Conservation (phyloP, 345 rosid species). For the Physaria fendleri region DNA sequence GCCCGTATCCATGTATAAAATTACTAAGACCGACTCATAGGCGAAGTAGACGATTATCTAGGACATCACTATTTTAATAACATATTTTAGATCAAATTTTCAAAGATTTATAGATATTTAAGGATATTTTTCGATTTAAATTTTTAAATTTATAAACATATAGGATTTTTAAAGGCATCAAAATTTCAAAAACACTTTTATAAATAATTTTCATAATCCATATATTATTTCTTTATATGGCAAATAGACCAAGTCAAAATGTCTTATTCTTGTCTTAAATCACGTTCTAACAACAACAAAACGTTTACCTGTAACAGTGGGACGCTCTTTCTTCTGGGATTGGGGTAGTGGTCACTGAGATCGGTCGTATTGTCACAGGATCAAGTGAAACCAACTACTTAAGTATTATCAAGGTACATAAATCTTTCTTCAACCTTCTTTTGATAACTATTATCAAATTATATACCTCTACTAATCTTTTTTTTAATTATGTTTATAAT, state of each 20-base stretch:
- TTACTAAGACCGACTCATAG: too few relatives aligned
- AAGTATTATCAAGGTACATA: constrained; percentile 42
- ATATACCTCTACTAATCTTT: neutral
- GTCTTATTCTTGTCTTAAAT: neutral
- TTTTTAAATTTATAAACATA: too few relatives aligned
- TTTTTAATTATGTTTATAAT: neutral
- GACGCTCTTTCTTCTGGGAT: constrained; percentile 46
- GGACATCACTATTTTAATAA: too few relatives aligned
- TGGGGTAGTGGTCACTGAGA: constrained; percentile 38
- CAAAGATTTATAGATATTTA: too few relatives aligned
- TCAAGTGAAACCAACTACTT: constrained; percentile 40
- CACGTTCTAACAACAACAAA: neutral
- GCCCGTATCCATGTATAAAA: neutral
- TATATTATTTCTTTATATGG: too few relatives aligned
- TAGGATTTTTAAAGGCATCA: too few relatives aligned
- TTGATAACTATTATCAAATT: neutral
- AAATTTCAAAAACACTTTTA: too few relatives aligned
- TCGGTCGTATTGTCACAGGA: constrained; percentile 41
- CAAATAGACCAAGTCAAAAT: too few relatives aligned
- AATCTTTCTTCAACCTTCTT: neutral
- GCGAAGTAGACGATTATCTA: too few relatives aligned
- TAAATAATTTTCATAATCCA: too few relatives aligned
- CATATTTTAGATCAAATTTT: too few relatives aligned
- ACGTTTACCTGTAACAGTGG: constrained; percentile 51
- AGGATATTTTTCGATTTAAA: too few relatives aligned